Conservation (phyloP, 768 basidiomycete species). For the Agrocybe chaxingu region DNA sequence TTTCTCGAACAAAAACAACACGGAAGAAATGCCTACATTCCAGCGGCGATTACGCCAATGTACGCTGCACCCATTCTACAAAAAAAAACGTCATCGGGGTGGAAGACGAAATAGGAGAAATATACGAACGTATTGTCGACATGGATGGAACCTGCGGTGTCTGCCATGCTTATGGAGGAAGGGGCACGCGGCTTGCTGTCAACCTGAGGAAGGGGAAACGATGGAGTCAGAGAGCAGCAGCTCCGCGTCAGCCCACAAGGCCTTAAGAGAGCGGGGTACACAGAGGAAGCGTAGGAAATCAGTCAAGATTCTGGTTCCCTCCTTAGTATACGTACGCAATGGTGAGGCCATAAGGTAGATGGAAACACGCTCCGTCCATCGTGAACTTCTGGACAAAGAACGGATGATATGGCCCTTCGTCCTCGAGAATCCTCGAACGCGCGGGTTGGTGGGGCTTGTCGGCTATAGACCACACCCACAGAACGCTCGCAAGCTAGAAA, state of each 20-base stretch:
- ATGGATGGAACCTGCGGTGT: constrained; percentile 5
- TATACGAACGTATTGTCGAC: constrained; percentile 23
- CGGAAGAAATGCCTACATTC: constrained; percentile 30
- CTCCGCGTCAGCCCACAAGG: constrained; percentile 4
- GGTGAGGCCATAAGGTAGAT: constrained; percentile 18
- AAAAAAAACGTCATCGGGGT: not conserved
- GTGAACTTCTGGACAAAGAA: constrained; percentile 19
- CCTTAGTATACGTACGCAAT: constrained; percentile 19
- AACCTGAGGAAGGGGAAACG: constrained; percentile 7
- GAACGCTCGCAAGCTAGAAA: constrained; percentile 13
- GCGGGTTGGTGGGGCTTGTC: constrained; percentile 20
- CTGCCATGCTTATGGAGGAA: constrained; percentile 6
- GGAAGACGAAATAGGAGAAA: not conserved
- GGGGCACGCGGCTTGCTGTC: not conserved
- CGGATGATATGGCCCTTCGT: constrained; percentile 17
- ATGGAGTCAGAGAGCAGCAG: constrained; percentile 9
- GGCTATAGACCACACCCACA: constrained; percentile 17
- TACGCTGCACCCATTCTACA: constrained; percentile 48
- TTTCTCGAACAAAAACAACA: not conserved
- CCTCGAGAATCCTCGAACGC: constrained; percentile 20
- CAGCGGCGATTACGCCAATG: constrained; percentile 47
- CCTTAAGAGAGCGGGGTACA: constrained; percentile 22
- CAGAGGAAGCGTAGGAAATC: constrained; percentile 22
- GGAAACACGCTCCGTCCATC: constrained; percentile 15
- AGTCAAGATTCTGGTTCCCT: constrained; percentile 19